A percentile compares a stretch with the other conserved stretches of the same genome.
Evolutionary conservation across 257 asterid genomes (phyloP).

Genomic region (Salvia splendens): DNA sequence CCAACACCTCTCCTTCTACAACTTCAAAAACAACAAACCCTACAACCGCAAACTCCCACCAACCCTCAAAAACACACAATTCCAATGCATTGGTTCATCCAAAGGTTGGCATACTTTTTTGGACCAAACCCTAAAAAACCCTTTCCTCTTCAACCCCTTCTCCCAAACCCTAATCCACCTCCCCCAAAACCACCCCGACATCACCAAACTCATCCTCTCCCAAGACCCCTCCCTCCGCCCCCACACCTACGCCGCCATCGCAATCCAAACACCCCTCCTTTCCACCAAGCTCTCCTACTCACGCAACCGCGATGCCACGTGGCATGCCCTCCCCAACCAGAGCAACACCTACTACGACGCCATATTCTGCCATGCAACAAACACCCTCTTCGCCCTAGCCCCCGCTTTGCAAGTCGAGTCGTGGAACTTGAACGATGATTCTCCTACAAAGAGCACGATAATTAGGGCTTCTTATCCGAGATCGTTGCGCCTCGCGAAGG

Average conservation of each 20-base stretch:
- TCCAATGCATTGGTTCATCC: conserved; percentile 25
- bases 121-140: not conserved
- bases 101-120: conserved; percentile 26
- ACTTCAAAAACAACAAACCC: not conserved
- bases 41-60: not conserved
- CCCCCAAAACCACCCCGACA: not conserved
- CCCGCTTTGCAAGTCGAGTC: conserved; percentile 26
- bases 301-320: conserved; percentile 2
- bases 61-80: not conserved
- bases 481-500: not conserved
- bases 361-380: not conserved
- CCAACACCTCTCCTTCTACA: not conserved
- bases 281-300: conserved; percentile 14
- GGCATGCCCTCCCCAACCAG: conserved; percentile 20
- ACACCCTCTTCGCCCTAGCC: not conserved
- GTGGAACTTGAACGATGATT: conserved; percentile 28
- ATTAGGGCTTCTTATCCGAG: conserved; percentile 25
- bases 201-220: not conserved
- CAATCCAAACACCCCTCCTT: not conserved
- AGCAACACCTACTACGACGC: conserved; percentile 21
- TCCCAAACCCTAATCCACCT: conserved; percentile 20
- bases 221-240: not conserved
- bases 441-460: not conserved
- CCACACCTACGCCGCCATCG: not conserved
- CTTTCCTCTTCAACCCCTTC: conserved; percentile 26